Percentiles rank a stretch among this genome's conserved stretches.
Conservation (phyloP, 202 grass and related monocot genomes). For the Carex sylvatica region DNA sequence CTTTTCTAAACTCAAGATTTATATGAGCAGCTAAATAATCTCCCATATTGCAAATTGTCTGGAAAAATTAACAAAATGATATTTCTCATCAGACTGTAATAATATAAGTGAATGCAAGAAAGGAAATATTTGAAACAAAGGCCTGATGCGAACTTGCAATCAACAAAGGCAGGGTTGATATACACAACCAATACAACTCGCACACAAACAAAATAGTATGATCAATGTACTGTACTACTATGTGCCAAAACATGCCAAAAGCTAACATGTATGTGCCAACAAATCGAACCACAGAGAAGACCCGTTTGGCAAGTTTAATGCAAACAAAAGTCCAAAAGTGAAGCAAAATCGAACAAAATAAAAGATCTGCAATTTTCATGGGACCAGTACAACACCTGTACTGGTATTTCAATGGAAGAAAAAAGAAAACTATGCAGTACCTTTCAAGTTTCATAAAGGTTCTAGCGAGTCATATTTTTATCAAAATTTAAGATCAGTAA, state of each 20-base stretch:
- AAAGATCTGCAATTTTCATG: background rate
- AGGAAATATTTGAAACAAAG: background rate
- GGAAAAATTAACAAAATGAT: background rate
- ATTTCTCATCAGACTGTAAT: background rate
- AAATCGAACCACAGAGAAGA: background rate
- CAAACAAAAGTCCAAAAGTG: background rate
- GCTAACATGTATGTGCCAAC: background rate
- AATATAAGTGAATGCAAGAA: background rate
- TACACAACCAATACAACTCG: background rate
- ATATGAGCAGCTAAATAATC: slow-evolving; percentile 16
- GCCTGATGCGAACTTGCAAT: background rate
- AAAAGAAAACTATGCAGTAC: background rate
- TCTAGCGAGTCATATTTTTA: background rate
- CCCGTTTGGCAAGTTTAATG: background rate
- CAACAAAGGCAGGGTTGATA: background rate
- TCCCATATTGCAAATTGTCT: slow-evolving; percentile 8
- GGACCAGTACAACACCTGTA: background rate
- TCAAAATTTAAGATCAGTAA: background rate
- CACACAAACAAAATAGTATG: background rate
- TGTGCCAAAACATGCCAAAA: background rate
- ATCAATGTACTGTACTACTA: background rate
- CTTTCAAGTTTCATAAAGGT: background rate
- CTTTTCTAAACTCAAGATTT: slow-evolving; percentile 24
- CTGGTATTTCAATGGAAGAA: background rate
- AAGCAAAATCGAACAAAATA: background rate